phyloP scores from a whole-genome alignment of 2,329 filamentous ascomycete species.

The Ambrosiella cleistominuta region DNA sequence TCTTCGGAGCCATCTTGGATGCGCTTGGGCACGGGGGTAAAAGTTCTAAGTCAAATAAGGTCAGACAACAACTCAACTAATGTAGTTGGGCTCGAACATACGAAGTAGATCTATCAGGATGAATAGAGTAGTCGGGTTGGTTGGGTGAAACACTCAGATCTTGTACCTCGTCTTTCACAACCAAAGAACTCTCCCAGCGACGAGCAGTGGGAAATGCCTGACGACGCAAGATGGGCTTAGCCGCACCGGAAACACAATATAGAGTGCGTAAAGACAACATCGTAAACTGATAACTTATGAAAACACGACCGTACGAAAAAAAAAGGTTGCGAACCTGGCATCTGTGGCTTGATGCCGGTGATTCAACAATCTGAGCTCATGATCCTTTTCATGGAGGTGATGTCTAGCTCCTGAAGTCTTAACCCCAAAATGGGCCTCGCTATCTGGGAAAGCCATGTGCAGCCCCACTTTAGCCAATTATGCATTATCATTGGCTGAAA shows the following conservation, averaged over 20 bases:
- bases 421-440: not conserved
- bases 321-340: not conserved
- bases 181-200: conserved; percentile 34
- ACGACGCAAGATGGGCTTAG: conserved; percentile 7
- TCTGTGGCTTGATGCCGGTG: not conserved
- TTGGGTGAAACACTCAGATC: conserved; percentile 30
- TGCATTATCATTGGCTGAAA: not conserved
- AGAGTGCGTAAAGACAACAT: conserved; percentile 7
- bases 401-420: not conserved
- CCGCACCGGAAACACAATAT: not conserved
- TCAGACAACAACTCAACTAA: not conserved
- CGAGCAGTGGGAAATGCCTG: conserved; percentile 25
- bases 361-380: not conserved
- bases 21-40: conserved; percentile 75
- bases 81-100: conserved; percentile 25
- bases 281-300: not conserved
- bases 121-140: conserved; percentile 64
- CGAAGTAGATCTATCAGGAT: conserved; percentile 81
- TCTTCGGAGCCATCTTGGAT: conserved; percentile 85
- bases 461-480: not conserved
- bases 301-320: not conserved
- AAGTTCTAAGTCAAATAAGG: conserved; percentile 39
- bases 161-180: conserved; percentile 25
- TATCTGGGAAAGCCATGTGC: not conserved
- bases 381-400: conserved; percentile 6